Conservation (phyloP, 108 stramenopile species). For the Pseudonitzschia delicatissima region DNA sequence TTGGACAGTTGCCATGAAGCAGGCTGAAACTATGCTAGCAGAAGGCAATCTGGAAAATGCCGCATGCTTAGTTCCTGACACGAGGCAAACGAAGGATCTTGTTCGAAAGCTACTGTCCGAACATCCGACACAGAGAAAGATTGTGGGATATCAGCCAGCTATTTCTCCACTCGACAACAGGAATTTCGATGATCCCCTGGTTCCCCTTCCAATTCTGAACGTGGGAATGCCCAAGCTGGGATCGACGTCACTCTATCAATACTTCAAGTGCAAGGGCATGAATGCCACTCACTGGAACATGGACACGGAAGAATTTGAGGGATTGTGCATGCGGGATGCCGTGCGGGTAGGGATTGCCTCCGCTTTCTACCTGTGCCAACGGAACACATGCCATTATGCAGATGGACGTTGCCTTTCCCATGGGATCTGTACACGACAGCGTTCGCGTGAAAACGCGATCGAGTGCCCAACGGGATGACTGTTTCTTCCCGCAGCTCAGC, state of each 20-base stretch:
- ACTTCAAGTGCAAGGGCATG: not conserved
- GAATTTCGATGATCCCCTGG: too few relatives aligned
- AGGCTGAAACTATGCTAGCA: too few relatives aligned
- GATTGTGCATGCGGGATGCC: slow-evolving; percentile 8
- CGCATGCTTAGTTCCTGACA: too few relatives aligned
- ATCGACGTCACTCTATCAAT: slow-evolving; percentile 11
- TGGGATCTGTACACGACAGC: not conserved
- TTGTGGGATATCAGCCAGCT: too few relatives aligned
- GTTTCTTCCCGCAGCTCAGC: slow-evolving; percentile 21
- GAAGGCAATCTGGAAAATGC: too few relatives aligned
- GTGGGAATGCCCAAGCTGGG: slow-evolving; percentile 20
- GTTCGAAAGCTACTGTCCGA: too few relatives aligned
- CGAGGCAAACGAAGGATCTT: too few relatives aligned
- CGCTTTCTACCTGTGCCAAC: not conserved
- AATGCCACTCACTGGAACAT: not conserved
- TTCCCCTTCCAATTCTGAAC: slow-evolving; percentile 1
- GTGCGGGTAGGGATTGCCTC: not conserved
- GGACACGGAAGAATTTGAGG: not conserved
- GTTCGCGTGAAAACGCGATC: not conserved
- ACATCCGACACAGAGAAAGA: too few relatives aligned
- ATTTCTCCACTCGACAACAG: too few relatives aligned
- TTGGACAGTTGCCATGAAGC: too few relatives aligned
- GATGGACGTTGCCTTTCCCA: slow-evolving; percentile 4
- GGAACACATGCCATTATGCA: not conserved
- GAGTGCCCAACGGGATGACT: not conserved